Evolutionary conservation across 345 rosid genomes (phyloP), one percentile per base, ranked within the genome.

Genomic region (Atalantia buxifolia): DNA sequence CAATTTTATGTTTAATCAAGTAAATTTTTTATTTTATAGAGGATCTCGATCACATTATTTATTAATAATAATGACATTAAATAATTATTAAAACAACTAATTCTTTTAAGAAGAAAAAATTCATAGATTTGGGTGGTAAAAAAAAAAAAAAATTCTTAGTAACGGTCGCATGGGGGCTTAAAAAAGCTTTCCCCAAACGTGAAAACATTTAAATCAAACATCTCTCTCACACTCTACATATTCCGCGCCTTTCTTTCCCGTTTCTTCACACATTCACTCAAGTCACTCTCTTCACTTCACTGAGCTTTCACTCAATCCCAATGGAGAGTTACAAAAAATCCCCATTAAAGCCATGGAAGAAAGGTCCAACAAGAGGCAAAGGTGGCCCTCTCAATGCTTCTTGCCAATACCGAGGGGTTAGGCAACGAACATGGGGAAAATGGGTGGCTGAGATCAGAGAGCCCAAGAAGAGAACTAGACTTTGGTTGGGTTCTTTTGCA

Each of bases 401-500:
- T 13, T 94, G 97, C 60, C 92, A 89, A 27, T 96, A 91, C 76
- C 82, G 98, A 5, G 98, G 99, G 9, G 99, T 96, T 1, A 80
- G 99, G 12, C 99, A 94, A 81, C 83, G 98, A 75, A 92, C 99
- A 0, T 96, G 98, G 99, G 99, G 98, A 9, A 96, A 96, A 83
- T 96, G 97, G 99, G 99, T 94, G 2, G 98, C 99, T 0, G 98
- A 96, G 81, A 94, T 96, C 77, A 86, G 98, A 61, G 99, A 94
- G 82, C 99, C 99, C 1, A 96, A 92, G 90, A 94, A 90, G 78
- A 82, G 99, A 78, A 86, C 92, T 36, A 85, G 98, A 25, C 91
- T 96, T 56, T 94, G 98, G 99, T 80, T 92, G 55, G 98, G 98
- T 30, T 92, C 98, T 72, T 94, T 90, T 33, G 85, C 98, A 35